These are phyloP conservation scores for Flaveria robusta DNA, from an alignment of 129 eudicot genomes.

Conservation along the genomic window DNA sequence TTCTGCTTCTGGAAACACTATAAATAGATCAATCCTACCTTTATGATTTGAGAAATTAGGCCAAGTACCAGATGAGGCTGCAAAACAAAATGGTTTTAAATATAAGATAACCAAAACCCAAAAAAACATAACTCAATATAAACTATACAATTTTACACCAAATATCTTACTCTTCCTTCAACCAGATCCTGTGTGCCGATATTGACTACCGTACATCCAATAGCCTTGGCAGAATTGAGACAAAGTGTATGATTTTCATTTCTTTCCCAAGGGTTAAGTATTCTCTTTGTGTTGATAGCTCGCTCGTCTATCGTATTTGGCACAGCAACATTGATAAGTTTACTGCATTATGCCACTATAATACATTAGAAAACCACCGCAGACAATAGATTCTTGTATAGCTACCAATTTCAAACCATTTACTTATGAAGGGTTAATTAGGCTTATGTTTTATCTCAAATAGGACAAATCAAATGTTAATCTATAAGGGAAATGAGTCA, in stretches of 20 bases:
- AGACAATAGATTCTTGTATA: not conserved
- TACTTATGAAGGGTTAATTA: not conserved
- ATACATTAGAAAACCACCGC: constrained; percentile 23
- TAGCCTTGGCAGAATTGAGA: constrained; percentile 97
- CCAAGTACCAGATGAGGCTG: constrained; percentile 97
- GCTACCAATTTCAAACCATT: constrained; percentile 8
- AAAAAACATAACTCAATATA: not conserved
- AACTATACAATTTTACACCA: not conserved
- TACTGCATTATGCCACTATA: constrained; percentile 55
- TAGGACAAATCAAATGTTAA: not conserved
- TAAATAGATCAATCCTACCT: constrained; percentile 51
- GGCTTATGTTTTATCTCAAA: not conserved
- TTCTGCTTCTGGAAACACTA: not conserved
- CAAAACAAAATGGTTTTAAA: constrained; percentile 24
- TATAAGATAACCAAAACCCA: constrained; percentile 9
- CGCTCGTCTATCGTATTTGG: constrained; percentile 92
- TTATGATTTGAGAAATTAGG: constrained; percentile 84
- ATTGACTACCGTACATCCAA: constrained; percentile 95
- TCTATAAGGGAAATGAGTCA: not conserved
- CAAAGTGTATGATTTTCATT: constrained; percentile 95
- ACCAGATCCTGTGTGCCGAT: constrained; percentile 86
- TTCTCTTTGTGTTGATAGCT: constrained; percentile 83
- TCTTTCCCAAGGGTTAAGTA: constrained; percentile 98
- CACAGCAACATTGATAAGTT: constrained; percentile 94
- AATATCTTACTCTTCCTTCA: constrained; percentile 80